A percentile compares a stretch with the other conserved stretches of the same genome.
phyloP scores from a whole-genome alignment of 2,329 filamentous ascomycete genomes.

The Talaromyces sp. region DNA sequence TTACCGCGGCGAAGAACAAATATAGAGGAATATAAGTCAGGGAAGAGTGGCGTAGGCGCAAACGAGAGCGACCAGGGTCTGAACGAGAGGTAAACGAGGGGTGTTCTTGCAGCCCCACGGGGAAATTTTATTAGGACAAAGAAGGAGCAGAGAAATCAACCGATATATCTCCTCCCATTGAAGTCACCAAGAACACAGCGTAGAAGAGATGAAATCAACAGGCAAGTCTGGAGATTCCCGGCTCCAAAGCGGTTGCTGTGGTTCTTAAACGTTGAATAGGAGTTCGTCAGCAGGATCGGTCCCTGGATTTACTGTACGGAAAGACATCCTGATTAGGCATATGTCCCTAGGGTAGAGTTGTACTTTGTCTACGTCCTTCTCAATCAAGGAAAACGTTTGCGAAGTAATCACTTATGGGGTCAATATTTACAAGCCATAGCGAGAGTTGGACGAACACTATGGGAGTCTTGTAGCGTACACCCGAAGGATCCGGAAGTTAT shows the following conservation, averaged over 20 bases:
- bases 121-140: not conserved
- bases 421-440: not conserved
- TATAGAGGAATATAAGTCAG: not conserved
- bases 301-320: not conserved
- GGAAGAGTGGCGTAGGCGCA: not conserved
- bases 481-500: not conserved
- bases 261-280: not conserved
- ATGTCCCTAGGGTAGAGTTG: conserved; percentile 1
- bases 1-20: not conserved
- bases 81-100: not conserved
- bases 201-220: not conserved
- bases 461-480: not conserved
- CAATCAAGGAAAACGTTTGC: not conserved
- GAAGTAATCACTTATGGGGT: not conserved
- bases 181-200: not conserved
- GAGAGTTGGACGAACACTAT: not conserved
- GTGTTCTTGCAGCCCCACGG: not conserved
- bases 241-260: not conserved
- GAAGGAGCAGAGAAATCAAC: not conserved
- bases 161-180: not conserved
- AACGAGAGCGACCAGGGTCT: not conserved
- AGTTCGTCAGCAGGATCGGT: not conserved
- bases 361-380: not conserved
- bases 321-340: conserved; percentile 7
- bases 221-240: not conserved